Evolutionary conservation across 352 stramenopile genomes (phyloP).

Genomic region (Phytophthora pseudosyringae): DNA sequence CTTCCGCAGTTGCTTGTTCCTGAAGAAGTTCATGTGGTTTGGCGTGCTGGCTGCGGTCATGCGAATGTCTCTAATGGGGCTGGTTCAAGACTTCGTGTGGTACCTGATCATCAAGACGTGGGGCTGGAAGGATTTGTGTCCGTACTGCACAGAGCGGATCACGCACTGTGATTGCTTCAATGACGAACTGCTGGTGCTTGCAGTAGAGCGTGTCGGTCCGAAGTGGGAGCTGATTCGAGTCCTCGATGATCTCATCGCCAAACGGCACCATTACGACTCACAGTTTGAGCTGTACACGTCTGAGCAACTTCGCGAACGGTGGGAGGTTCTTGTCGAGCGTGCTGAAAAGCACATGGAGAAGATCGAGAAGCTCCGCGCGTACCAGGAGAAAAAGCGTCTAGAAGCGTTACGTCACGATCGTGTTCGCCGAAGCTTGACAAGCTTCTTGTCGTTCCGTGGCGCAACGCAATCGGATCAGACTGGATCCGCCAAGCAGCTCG

Average conservation of each 20-base stretch:
- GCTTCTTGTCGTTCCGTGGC: constrained; percentile 38
- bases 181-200: constrained; percentile 65
- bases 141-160: constrained; percentile 69
- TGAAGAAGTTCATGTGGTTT: constrained; percentile 77
- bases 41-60: constrained; percentile 57
- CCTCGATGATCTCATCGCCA: constrained; percentile 57
- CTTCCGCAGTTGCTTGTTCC: constrained; percentile 63
- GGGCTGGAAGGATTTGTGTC: constrained; percentile 68
- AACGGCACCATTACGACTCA: constrained; percentile 45
- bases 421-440: constrained; percentile 44
- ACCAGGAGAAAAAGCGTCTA: constrained; percentile 54
- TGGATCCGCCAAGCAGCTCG: constrained; percentile 14
- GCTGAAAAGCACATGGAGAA: constrained; percentile 64
- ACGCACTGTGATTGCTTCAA: constrained; percentile 76
- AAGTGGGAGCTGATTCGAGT: constrained; percentile 76
- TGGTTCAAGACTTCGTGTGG: constrained; percentile 59
- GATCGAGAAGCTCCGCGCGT: constrained; percentile 61
- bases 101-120: constrained; percentile 64
- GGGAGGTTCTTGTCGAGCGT: constrained; percentile 58
- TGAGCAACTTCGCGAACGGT: constrained; percentile 65
- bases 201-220: constrained; percentile 59
- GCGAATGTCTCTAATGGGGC: constrained; percentile 60
- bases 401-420: constrained; percentile 43
- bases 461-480: constrained; percentile 9
- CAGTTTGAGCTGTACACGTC: constrained; percentile 66